Evolutionary conservation across 2,329 filamentous ascomycete genomes (phyloP), one percentile per base, ranked within the genome.

Genomic region (Nannizziopsis arthrosporioides): DNA sequence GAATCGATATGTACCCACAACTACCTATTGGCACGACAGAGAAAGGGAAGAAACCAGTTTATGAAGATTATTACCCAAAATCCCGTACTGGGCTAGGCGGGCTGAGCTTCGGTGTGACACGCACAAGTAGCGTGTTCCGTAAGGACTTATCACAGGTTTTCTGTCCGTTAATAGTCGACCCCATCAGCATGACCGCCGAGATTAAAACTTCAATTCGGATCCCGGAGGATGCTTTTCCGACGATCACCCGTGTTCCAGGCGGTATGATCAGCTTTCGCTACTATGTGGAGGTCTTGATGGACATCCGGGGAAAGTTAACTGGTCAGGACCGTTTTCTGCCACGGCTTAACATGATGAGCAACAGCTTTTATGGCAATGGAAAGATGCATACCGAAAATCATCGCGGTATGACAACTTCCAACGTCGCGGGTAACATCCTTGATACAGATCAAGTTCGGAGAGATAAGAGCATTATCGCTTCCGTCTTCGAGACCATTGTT

Each of bases 181-280:
- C 89, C 0, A 70, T 66, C 19, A 88, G 82, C 0, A 73, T 95
- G 55, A 83, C 81, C 15, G 81, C 88, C 1, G 82, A 83, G 40
- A 79, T 96, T 37, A 92, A 82, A 12, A 84, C 88, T 3, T 84
- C 84, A 2, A 79, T 98, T 12, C 81, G 86, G 56, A 78, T 96
- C 2, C 92, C 92, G 0, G 87, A 94, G 54, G 86, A 94, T 59
- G 81, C 81, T 0, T 96, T 96, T 57, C 90, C 92, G 0, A 94
- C 89, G 1, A 96, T 96, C 53, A 81, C 80, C 22, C 82, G 82
- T 47, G 87, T 95, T 0, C 92, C 92, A 0, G 88, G 90, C 2
- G 82, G 85, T 31, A 92, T 96, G 81, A 92, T 98, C 55, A 88
- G 82, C 57, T 96, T 98, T 70, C 86, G 83, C 56, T 96, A 98